phyloP scores from a whole-genome alignment of 805 yeast genomes.

The Ogataea thermomethanolica region DNA sequence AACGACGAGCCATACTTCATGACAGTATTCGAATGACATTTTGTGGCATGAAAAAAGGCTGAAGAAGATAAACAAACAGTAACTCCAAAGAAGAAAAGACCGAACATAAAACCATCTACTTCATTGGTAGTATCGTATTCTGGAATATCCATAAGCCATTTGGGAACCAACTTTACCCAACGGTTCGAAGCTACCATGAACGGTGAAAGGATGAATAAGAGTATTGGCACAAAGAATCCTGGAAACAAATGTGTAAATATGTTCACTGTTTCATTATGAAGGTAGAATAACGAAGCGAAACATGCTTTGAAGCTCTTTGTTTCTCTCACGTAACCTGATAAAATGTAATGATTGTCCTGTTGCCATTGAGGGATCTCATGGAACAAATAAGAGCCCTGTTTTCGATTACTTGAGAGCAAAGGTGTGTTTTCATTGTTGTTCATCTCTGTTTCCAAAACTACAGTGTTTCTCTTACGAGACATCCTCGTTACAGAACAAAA shows the following conservation, averaged over 20 bases:
- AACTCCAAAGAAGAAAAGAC: slow-evolving; percentile 44
- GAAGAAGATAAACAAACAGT: slow-evolving; percentile 45
- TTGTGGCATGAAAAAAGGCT: slow-evolving; percentile 48
- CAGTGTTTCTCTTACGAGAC: not conserved
- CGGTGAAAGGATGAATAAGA: slow-evolving; percentile 21
- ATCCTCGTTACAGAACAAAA: not conserved
- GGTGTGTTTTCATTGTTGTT: not conserved
- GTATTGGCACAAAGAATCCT: slow-evolving; percentile 32
- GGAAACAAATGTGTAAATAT: slow-evolving; percentile 52
- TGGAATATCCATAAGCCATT: slow-evolving; percentile 26
- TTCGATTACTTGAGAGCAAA: not conserved
- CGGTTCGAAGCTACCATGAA: slow-evolving; percentile 16
- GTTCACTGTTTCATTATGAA: slow-evolving; percentile 54
- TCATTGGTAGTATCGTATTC: slow-evolving; percentile 24
- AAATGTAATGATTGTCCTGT: slow-evolving; percentile 50
- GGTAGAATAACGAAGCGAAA: slow-evolving; percentile 39
- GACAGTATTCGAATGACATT: slow-evolving; percentile 45
- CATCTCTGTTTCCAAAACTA: not conserved
- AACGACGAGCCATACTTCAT: slow-evolving; percentile 46
- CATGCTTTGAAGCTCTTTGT: slow-evolving; percentile 41
- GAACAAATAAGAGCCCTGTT: slow-evolving; percentile 19
- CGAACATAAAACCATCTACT: slow-evolving; percentile 39
- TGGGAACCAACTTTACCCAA: slow-evolving; percentile 23
- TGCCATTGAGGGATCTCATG: slow-evolving; percentile 55
- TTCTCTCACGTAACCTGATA: slow-evolving; percentile 47